phyloP scores from a whole-genome alignment of 139 green algal species.

The Chlamydomonas sp. region DNA sequence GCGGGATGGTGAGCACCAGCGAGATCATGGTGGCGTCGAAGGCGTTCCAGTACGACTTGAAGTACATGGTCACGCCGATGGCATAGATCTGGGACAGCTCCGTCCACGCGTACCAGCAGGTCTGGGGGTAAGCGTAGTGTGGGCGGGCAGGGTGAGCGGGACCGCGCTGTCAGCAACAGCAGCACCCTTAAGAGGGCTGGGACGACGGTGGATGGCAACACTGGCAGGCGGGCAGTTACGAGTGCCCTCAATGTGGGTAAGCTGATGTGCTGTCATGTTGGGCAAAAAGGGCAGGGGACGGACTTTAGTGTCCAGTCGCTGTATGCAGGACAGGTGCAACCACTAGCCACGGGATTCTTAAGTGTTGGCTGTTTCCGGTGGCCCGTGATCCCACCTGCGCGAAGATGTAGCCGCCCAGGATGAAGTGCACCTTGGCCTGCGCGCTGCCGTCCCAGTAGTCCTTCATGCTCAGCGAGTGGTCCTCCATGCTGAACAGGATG shows the following conservation, averaged over 20 bases:
- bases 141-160: background rate
- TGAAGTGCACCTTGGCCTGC: conserved; percentile 27
- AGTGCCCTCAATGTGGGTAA: no score
- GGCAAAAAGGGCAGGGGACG: no score
- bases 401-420: conserved; percentile 47
- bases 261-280: no score
- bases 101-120: conserved; percentile 43
- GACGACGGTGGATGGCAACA: no score
- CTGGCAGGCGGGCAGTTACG: no score
- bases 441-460: conserved; percentile 36
- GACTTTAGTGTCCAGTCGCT: no score
- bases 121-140: conserved; percentile 20
- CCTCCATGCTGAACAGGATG: conserved; percentile 52
- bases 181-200: no score
- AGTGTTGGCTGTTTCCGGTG: background rate
- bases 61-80: conserved; percentile 43
- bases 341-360: background rate
- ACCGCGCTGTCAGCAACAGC: no score
- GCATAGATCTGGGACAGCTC: conserved; percentile 56
- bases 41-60: conserved; percentile 45
- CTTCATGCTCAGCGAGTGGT: conserved; percentile 21
- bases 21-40: conserved; percentile 43
- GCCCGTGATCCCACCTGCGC: conserved; percentile 23
- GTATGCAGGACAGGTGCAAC: no score
- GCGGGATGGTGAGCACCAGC: conserved; percentile 47